Base-by-base conservation (phyloP, 2,329 filamentous ascomycete genomes). In the Fusarium continuum region DNA sequence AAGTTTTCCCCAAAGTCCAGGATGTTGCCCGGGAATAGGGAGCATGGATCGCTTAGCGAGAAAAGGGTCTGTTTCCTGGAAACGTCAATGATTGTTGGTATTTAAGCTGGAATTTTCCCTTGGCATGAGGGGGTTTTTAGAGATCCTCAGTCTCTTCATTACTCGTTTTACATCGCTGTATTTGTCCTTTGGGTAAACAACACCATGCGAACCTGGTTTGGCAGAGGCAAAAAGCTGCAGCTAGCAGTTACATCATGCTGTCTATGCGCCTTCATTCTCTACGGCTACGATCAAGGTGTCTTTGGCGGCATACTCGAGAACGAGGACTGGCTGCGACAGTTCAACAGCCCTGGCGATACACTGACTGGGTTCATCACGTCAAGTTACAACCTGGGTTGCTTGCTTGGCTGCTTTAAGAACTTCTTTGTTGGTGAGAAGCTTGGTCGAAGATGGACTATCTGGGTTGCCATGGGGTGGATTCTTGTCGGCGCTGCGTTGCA, bases 401-500 rank as follows among this genome's bases (percentile, higher is more conserved):
- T 82, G 53, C 45, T 79, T 2, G 80, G 79, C 3, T 76, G 76
- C n/a, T 70, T 72, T 17, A 62, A 79, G 55, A 80, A 82, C 40
- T 76, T 84, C 29, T 70, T 72, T 17, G 70, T 85, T 13, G 87
- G 86, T 6, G 87, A 90, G 43, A 61, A 75, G 0, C 70, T 82
- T 2, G 80, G 79, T 16, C 66, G 80, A 31, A 71, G 82, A 35
- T 83, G 81, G 8, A 86, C 86, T 26, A 84, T 88, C 52, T 77
- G 84, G 31, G 19, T 76, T 1, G 87, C 86, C 14, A 81, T 81
- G 22, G 60, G 75, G 4, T 80, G 88, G 58, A 84, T 89, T 78
- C 79, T 85, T 3, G 55, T 86, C 11, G 87, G 87, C 3, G 85
- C 85, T 23, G 75, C 82, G 5, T 78, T 89, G n/a, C 87, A 90